Conservation (phyloP, 2,329 filamentous ascomycete genomes). For the Uncinocarpus reesii region DNA sequence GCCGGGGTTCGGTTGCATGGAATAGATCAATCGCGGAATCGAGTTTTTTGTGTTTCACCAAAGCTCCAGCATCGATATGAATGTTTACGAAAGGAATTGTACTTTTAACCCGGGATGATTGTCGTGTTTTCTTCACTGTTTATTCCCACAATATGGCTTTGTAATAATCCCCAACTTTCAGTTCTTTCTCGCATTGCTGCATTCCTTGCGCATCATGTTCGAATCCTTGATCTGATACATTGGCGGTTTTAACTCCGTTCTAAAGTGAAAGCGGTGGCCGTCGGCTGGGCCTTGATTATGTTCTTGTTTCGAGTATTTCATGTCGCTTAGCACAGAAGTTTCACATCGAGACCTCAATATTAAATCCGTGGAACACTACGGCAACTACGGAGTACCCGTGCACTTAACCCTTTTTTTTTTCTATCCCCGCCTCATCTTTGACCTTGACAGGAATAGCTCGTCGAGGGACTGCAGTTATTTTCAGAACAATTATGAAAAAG, state of each 20-base stretch:
- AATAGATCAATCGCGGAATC: slow-evolving; percentile 6
- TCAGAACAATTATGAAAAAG: no score
- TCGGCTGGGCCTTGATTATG: no score
- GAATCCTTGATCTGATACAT: not conserved
- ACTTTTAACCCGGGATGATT: not conserved
- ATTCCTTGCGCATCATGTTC: not conserved
- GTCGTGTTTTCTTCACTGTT: not conserved
- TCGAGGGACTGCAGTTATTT: no score
- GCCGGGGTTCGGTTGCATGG: not conserved
- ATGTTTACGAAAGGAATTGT: not conserved
- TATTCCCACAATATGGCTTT: not conserved
- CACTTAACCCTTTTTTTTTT: no score
- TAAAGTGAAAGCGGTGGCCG: not conserved
- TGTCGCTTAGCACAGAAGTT: no score
- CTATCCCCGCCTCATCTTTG: no score
- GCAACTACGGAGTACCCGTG: no score
- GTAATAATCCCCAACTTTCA: not conserved
- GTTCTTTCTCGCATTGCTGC: no score
- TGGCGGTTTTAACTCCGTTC: not conserved
- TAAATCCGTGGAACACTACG: no score
- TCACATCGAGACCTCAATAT: no score
- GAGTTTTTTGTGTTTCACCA: not conserved
- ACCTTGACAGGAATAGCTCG: no score
- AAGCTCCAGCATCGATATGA: not conserved
- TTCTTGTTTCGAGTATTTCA: no score